These are phyloP conservation scores for Coemansia sp. DNA, from an alignment of 192 early-diverging fungal genomes.

Conservation along the genomic window DNA sequence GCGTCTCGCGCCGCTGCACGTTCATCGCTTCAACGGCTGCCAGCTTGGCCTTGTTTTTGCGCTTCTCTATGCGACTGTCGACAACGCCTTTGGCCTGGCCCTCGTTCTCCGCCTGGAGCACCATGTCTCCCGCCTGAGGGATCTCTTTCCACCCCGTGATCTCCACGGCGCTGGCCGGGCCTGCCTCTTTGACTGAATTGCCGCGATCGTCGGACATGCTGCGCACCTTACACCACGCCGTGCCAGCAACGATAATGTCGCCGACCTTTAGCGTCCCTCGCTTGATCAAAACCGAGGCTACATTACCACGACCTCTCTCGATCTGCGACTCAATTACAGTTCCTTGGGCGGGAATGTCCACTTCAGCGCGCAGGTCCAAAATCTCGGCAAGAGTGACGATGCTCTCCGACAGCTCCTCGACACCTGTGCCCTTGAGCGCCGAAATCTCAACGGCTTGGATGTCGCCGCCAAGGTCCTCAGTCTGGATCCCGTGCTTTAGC, in stretches of 20 bases:
- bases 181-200: slow-evolving; percentile 69
- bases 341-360: slow-evolving; percentile 77
- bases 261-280: slow-evolving; percentile 86
- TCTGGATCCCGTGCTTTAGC: slow-evolving; percentile 75
- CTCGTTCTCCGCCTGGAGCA: slow-evolving; percentile 68
- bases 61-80: slow-evolving; percentile 64
- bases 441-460: slow-evolving; percentile 90
- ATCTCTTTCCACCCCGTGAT: slow-evolving; percentile 94
- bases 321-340: slow-evolving; percentile 88
- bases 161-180: slow-evolving; percentile 83
- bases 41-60: slow-evolving; percentile 63
- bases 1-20: slow-evolving; percentile 63
- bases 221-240: slow-evolving; percentile 85
- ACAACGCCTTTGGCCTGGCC: slow-evolving; percentile 76
- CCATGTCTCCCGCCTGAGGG: slow-evolving; percentile 88
- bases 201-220: slow-evolving; percentile 82
- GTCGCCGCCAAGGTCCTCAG: slow-evolving; percentile 95
- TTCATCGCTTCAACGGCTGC: slow-evolving; percentile 78
- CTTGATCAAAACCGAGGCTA: slow-evolving; percentile 86
- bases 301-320: slow-evolving; percentile 82
- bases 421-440: slow-evolving; percentile 81
- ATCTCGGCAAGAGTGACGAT: slow-evolving; percentile 87
- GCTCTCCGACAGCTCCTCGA: slow-evolving; percentile 88
- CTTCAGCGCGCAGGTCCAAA: slow-evolving; percentile 83
- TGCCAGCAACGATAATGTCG: slow-evolving; percentile 82